These are phyloP conservation scores for Eremochloa ophiuroides DNA, from an alignment of 176 grass and related monocot species.

Conservation along the genomic window DNA sequence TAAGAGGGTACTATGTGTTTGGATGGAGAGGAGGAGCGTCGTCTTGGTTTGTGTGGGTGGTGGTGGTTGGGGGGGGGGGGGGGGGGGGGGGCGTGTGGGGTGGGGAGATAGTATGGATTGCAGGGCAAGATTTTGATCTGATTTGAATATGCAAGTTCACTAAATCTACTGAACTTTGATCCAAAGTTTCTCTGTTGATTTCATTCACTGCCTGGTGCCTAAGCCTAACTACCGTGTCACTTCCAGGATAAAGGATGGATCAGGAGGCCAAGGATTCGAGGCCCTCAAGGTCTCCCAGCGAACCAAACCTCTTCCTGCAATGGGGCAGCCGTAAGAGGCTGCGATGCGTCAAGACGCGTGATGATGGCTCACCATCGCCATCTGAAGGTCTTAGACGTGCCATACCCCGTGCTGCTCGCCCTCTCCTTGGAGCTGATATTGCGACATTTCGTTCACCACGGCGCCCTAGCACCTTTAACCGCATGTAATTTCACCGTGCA, in stretches of 20 bases:
- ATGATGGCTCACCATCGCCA: slow-evolving; percentile 43
- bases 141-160: neutral
- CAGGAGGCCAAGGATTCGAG: slow-evolving; percentile 37
- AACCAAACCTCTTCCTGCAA: slow-evolving; percentile 59
- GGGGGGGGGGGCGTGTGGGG: neutral
- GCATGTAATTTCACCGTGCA: slow-evolving; percentile 42
- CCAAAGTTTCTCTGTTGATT: neutral
- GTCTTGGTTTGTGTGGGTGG: too few relatives aligned
- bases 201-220: neutral
- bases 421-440: slow-evolving; percentile 43
- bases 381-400: slow-evolving; percentile 29
- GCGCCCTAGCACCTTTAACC: slow-evolving; percentile 51
- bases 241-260: slow-evolving; percentile 36
- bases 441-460: slow-evolving; percentile 37
- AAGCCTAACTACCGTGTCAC: neutral
- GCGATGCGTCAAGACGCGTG: slow-evolving; percentile 55
- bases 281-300: slow-evolving; percentile 28
- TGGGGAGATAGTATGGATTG: neutral
- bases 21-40: too few relatives aligned
- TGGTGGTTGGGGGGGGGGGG: too few relatives aligned
- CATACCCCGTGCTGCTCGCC: slow-evolving; percentile 35
- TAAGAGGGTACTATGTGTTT: neutral
- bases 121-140: neutral
- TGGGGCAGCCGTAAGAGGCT: slow-evolving; percentile 85
- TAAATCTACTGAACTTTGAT: neutral